A percentile compares a stretch with the other conserved stretches of the same genome.
Conservation (phyloP, 2,329 filamentous ascomycete species). For the Colletotrichum plurivorum region DNA sequence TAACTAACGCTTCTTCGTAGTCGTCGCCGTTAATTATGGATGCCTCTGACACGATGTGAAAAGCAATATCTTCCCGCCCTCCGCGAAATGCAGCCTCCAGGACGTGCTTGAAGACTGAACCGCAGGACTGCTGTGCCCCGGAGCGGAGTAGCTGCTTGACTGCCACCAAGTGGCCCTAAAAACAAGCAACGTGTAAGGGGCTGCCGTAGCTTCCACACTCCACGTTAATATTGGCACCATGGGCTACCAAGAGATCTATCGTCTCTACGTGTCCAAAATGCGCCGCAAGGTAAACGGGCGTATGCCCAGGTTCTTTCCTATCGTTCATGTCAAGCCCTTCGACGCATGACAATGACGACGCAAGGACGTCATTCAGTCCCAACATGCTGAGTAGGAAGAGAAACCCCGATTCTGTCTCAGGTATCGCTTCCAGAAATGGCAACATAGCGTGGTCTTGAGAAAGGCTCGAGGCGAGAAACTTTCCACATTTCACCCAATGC, state of each 20-base stretch:
- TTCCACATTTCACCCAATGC: neutral
- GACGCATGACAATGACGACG: neutral
- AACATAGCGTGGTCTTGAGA: neutral
- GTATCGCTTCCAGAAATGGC: neutral
- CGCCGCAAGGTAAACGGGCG: neutral
- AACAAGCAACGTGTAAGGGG: neutral
- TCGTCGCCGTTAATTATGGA: neutral
- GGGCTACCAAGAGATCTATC: rapidly evolving
- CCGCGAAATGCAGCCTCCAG: neutral
- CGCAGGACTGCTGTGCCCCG: neutral
- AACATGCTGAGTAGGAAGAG: neutral
- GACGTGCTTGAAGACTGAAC: neutral
- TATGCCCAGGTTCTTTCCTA: neutral
- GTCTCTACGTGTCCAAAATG: neutral
- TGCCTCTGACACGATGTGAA: neutral
- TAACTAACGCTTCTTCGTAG: neutral
- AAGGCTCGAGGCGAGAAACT: too few species aligned
- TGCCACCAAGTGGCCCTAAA: neutral
- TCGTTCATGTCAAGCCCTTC: neutral
- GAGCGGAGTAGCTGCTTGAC: neutral
- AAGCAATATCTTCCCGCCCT: neutral
- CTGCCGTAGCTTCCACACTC: neutral
- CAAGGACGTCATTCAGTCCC: neutral
- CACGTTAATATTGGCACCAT: neutral
- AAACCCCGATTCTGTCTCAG: rapidly evolving